Evolutionary conservation across 108 stramenopile species (phyloP).

Genomic region (Conticribra guillardii): DNA sequence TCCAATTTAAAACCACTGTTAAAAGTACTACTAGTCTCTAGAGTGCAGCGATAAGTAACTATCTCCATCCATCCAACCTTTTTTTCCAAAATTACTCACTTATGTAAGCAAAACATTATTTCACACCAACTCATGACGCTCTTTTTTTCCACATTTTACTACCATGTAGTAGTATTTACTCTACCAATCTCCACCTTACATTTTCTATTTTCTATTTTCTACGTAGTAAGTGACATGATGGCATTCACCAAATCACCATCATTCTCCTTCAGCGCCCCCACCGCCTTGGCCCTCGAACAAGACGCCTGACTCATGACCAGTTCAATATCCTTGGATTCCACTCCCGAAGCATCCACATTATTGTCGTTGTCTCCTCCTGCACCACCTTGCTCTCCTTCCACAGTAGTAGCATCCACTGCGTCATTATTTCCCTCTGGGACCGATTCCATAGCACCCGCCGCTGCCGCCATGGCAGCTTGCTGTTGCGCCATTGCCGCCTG

Average conservation of each 20-base stretch:
- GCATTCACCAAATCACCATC: conserved; percentile 87
- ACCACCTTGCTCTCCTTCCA: not conserved
- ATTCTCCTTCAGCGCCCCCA: conserved; percentile 78
- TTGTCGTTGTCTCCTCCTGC: conserved; percentile 24
- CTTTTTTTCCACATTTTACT: too few relatives aligned
- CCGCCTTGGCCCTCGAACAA: conserved; percentile 59
- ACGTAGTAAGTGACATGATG: conserved; percentile 80
- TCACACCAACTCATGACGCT: too few relatives aligned
- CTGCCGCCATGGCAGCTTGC: conserved; percentile 7
- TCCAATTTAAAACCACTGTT: too few relatives aligned
- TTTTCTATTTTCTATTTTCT: too few relatives aligned
- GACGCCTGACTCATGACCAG: conserved; percentile 79
- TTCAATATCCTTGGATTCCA: conserved; percentile 84
- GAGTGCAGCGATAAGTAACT: too few relatives aligned
- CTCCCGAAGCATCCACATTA: conserved; percentile 71
- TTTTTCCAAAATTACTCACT: too few relatives aligned
- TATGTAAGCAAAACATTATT: too few relatives aligned
- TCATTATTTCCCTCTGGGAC: too few relatives aligned
- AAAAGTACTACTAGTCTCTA: too few relatives aligned
- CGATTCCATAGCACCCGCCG: conserved; percentile 1
- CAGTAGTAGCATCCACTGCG: not conserved
- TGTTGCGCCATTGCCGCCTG: conserved; percentile 31
- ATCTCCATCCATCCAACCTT: too few relatives aligned
- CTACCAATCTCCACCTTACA: too few relatives aligned
- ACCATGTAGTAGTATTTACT: too few relatives aligned